These are phyloP conservation scores for Talinum fruticosum DNA, from an alignment of 148 eudicot species.

Conservation along the genomic window DNA sequence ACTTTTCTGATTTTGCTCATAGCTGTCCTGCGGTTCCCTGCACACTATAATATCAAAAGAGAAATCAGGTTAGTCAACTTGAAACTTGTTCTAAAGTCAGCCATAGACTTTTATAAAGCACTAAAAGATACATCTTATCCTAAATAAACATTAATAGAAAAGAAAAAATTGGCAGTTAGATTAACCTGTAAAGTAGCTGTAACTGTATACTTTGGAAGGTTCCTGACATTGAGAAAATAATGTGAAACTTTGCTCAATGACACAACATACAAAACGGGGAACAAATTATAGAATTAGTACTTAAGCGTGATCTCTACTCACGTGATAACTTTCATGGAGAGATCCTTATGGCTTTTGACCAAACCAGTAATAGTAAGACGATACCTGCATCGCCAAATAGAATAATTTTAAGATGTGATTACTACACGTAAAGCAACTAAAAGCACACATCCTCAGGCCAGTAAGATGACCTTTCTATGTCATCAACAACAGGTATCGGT, in stretches of 20 bases:
- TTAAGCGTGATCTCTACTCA: slow-evolving; percentile 29
- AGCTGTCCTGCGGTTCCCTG: slow-evolving; percentile 95
- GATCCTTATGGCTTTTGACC: slow-evolving; percentile 42
- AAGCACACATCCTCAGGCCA: neutral
- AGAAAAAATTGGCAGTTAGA: neutral
- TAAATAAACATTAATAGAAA: neutral
- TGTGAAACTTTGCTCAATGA: slow-evolving; percentile 15
- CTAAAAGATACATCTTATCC: neutral
- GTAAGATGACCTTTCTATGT: slow-evolving; percentile 55
- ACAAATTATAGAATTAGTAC: neutral
- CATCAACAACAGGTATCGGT: slow-evolving; percentile 84
- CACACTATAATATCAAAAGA: slow-evolving; percentile 49
- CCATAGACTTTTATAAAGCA: neutral
- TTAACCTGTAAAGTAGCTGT: slow-evolving; percentile 83
- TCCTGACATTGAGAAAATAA: slow-evolving; percentile 44
- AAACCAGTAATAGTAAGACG: slow-evolving; percentile 58
- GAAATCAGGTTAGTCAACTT: slow-evolving; percentile 1
- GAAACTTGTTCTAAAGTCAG: neutral
- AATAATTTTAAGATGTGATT: slow-evolving; percentile 10
- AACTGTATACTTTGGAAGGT: slow-evolving; percentile 72
- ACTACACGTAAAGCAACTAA: neutral
- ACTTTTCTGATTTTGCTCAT: slow-evolving; percentile 85
- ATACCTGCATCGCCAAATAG: slow-evolving; percentile 49
- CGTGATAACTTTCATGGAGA: slow-evolving; percentile 79
- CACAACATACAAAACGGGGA: neutral